Evolutionary conservation across 345 rosid species (phyloP), one percentile per base, ranked within the genome.

Genomic region (Triadica sebifera): DNA sequence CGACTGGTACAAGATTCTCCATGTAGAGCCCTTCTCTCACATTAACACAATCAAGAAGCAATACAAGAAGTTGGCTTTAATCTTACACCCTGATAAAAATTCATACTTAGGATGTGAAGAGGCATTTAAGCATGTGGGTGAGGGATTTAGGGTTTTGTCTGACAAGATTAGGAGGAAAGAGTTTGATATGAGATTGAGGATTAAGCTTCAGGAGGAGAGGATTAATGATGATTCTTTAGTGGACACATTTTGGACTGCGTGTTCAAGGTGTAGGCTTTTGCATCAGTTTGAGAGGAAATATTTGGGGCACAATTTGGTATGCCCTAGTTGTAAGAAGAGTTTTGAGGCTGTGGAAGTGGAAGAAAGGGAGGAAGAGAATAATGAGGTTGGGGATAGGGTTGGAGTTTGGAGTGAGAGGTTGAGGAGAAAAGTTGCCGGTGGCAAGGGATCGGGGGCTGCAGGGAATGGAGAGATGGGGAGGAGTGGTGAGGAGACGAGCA

Each of bases 21-120:
- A 89, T 91, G 93, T 90, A 79, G 96, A 90, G 67, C 97, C 95
- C 77, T 94, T 92, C 74, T 89, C 97, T 68, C 89, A 88, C 69
- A 75, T 84, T 60, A 83, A 87, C 68, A 70, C 85, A 39, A 82
- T 94, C 55, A 90, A 87, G 71, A 90, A 86, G 59, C 90, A 90
- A 78, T 92, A 86, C 80, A 94, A 80, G 86, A 86, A 82, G 65
- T 84, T 94, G 17, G 97, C 97, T 61, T 80, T 92, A 43, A 61
- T 77, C 20, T 75, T 94, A 82, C 95, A 90, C 75, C 97, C 98
- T 37, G 97, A 94, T 68, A 94, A 90, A 81, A 90, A 89, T 70
- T 83, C 87, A 0, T 82, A 77, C 34, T 61, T 75, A 19, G 96
- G 96, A 8, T 88, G 94, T 37, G 94, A 89, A 65, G 98, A 94